Percentiles rank a stretch among this genome's conserved stretches.
phyloP scores from a whole-genome alignment of 805 yeast species.

The Tetrapisispora iriomotensis region DNA sequence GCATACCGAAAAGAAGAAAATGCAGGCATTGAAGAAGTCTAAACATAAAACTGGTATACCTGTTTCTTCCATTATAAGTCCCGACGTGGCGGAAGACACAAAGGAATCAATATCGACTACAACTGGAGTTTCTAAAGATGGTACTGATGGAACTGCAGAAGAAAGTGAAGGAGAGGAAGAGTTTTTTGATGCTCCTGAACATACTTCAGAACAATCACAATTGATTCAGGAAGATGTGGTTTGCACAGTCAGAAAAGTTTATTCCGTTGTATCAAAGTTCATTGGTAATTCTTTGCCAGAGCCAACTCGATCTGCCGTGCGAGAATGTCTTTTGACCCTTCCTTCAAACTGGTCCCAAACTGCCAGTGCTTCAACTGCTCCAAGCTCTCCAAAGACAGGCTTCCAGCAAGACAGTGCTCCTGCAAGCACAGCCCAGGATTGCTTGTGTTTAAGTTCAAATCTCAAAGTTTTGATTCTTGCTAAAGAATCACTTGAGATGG shows the following conservation, averaged over 20 bases:
- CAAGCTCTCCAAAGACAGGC: slow-evolving; percentile 2
- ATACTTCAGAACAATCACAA: slow-evolving; percentile 20
- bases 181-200: slow-evolving; percentile 29
- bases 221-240: slow-evolving; percentile 74
- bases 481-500: slow-evolving; percentile 81
- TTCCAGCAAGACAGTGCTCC: too few species aligned
- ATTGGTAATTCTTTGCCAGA: slow-evolving; percentile 69
- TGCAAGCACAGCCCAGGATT: too few species aligned
- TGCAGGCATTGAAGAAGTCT: not conserved
- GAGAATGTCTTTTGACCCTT: slow-evolving; percentile 64
- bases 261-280: slow-evolving; percentile 74
- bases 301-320: slow-evolving; percentile 68
- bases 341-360: slow-evolving; percentile 63
- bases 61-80: too few species aligned
- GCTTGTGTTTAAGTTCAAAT: slow-evolving; percentile 41
- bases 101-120: not conserved
- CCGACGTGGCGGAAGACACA: not conserved
- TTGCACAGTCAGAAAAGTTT: slow-evolving; percentile 80
- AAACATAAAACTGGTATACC: not conserved
- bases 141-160: not conserved
- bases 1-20: slow-evolving; percentile 6
- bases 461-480: slow-evolving; percentile 75
- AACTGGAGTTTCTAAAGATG: not conserved
- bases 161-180: slow-evolving; percentile 15
- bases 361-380: slow-evolving; percentile 17